phyloP scores from a whole-genome alignment of 371 early-diverging fungal genomes.

The Thermomucor indicae-seudaticae region DNA sequence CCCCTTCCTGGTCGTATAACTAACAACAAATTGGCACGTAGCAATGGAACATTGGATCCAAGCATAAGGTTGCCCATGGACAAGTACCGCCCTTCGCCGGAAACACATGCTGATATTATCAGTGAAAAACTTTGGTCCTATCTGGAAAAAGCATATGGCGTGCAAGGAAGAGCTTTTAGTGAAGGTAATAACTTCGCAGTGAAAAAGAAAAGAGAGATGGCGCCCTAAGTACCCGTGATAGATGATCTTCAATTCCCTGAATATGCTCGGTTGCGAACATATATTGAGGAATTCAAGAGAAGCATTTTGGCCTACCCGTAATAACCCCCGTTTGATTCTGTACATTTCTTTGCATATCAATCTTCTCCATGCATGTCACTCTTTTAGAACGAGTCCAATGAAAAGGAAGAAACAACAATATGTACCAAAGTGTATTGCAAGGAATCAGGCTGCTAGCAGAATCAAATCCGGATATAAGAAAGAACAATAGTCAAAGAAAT shows the following conservation, averaged over 20 bases:
- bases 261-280: constrained; percentile 36
- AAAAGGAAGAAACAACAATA: too few relatives aligned
- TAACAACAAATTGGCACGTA: constrained; percentile 30
- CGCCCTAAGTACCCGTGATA: constrained; percentile 4
- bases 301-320: constrained; percentile 39
- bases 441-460: too few relatives aligned
- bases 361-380: too few relatives aligned
- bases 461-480: too few relatives aligned
- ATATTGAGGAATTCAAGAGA: constrained; percentile 38
- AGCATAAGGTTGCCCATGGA: constrained; percentile 39
- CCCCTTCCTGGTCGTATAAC: constrained; percentile 31
- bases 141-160: constrained; percentile 33
- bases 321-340: neutral
- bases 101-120: constrained; percentile 43
- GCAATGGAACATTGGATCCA: constrained; percentile 35
- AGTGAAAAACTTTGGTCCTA: constrained; percentile 38
- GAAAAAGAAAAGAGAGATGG: neutral
- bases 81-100: constrained; percentile 42
- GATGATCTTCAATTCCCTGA: constrained; percentile 39
- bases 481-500: too few relatives aligned
- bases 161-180: constrained; percentile 34
- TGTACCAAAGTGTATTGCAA: too few relatives aligned
- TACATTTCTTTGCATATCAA: neutral
- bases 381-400: too few relatives aligned
- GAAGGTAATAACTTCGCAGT: constrained; percentile 23